Evolutionary conservation across 768 basidiomycete genomes (phyloP).

Genomic region (Kwoniella botswanensis): DNA sequence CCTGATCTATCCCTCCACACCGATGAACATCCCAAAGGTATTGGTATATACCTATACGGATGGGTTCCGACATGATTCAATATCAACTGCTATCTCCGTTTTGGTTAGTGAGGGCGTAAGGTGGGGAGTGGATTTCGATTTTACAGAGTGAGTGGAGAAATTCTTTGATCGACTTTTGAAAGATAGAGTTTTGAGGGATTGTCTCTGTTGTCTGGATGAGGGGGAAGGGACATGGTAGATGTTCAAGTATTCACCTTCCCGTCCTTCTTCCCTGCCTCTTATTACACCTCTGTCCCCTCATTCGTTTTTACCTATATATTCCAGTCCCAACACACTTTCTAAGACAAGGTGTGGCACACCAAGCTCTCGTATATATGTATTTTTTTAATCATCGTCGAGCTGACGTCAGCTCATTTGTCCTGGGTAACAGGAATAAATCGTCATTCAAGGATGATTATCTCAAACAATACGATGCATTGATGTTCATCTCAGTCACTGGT

Average conservation of each 20-base stretch:
- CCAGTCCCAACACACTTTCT: neutral
- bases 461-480: constrained; percentile 66
- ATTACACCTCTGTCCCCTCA: too few relatives aligned
- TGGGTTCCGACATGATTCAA: constrained; percentile 74
- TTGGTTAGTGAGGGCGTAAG: constrained; percentile 51
- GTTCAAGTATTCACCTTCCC: too few relatives aligned
- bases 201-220: too few relatives aligned
- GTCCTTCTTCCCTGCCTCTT: too few relatives aligned
- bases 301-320: too few relatives aligned
- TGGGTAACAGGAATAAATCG: constrained; percentile 58
- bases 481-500: constrained; percentile 72
- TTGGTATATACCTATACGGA: constrained; percentile 70
- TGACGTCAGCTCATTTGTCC: neutral
- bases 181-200: too few relatives aligned
- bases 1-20: neutral
- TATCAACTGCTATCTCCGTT: constrained; percentile 70
- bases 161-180: neutral
- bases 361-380: neutral
- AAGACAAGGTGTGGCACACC: neutral
- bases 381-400: too few relatives aligned
- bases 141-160: constrained; percentile 62
- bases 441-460: constrained; percentile 67
- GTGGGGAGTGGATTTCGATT: constrained; percentile 63
- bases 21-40: constrained; percentile 47
- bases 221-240: too few relatives aligned